Base-by-base conservation (phyloP, 805 yeast genomes). In the Nakazawaea populi region DNA sequence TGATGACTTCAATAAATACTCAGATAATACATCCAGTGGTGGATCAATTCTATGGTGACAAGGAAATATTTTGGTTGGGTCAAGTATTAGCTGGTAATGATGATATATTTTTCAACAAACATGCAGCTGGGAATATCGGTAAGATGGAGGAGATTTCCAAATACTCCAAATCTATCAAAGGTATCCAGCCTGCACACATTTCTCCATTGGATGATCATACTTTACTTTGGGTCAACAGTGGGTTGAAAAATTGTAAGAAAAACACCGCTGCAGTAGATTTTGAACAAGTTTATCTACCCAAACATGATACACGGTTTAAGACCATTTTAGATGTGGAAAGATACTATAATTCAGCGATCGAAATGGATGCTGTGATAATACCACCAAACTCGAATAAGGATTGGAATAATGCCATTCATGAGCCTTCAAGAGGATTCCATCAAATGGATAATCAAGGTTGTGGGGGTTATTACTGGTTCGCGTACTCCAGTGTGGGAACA, bases 61-160 rank as follows among this genome's bases (percentile, higher is more conserved):
- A 87, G 57, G 94, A 87, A 61, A 69, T 86, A 56, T 81, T 85
- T 59, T 85, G 92, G 92, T 61, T 87, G 37, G 88, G 87, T 1
- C 78, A 81, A 62, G 72, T 77, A 43, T 66, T 76, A 30, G 71
- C 76, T 36, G 83, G 88, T 7, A 81, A 82, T 57, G 80, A 77
- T 48, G 62, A 67, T 31, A 79, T 80, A 55, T 65, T 62, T 34
- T 76, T 83, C 61, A 83, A 82, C 57, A 52, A 64, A 7, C 62
- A 71, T 56, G 69, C 77, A 8, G 87, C 87, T 0, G 87, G 81
- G 1, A 69, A 82, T 29, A 74, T 77, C 2, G 89, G 87, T 7
- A 64, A 61, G 47, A 44, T 67, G 12, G 45, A 46, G 29, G 47
- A 46, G 6, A 40, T 30, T 10, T 34, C 41, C 6, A 46, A 42